Conservation (phyloP, 192 early-diverging fungal genomes). For the Entomortierella lignicola region DNA sequence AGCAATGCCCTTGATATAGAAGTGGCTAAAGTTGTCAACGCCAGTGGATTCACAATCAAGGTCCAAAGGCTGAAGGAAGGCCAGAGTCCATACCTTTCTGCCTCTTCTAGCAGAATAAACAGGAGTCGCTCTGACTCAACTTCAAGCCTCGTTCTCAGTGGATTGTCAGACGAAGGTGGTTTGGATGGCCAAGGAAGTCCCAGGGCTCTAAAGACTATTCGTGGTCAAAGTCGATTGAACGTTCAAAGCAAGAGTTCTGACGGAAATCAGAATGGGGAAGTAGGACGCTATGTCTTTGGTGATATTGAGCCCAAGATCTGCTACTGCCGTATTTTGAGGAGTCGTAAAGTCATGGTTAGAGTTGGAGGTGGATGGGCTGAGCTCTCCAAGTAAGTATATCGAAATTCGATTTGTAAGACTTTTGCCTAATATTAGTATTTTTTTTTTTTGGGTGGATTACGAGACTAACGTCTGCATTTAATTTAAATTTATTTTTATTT, state of each 20-base stretch:
- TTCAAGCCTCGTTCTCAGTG: slow-evolving; percentile 24
- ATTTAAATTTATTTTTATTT: no score
- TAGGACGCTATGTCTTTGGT: slow-evolving; percentile 75
- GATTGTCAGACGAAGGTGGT: slow-evolving; percentile 35
- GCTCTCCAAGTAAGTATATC: slow-evolving; percentile 63
- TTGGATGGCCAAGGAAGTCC: slow-evolving; percentile 31
- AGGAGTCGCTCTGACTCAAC: slow-evolving; percentile 36
- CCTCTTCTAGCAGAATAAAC: neutral
- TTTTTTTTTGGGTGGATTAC: neutral
- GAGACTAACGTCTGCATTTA: no score
- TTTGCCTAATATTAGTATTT: neutral
- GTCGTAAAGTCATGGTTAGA: slow-evolving; percentile 75
- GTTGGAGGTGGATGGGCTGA: slow-evolving; percentile 76
- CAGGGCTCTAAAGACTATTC: slow-evolving; percentile 26
- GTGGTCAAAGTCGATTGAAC: slow-evolving; percentile 31
- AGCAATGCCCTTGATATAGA: slow-evolving; percentile 69
- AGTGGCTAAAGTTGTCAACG: slow-evolving; percentile 69
- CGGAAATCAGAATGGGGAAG: slow-evolving; percentile 55
- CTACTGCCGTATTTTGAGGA: slow-evolving; percentile 71
- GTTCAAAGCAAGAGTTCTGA: neutral
- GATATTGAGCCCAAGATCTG: slow-evolving; percentile 70
- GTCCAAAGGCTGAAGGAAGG: slow-evolving; percentile 61
- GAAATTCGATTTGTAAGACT: no score
- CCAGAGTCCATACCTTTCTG: slow-evolving; percentile 12
- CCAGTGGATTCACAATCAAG: slow-evolving; percentile 63